Evolutionary conservation across 306 rosid genomes (phyloP).

Genomic region (Cucumis hystrix): DNA sequence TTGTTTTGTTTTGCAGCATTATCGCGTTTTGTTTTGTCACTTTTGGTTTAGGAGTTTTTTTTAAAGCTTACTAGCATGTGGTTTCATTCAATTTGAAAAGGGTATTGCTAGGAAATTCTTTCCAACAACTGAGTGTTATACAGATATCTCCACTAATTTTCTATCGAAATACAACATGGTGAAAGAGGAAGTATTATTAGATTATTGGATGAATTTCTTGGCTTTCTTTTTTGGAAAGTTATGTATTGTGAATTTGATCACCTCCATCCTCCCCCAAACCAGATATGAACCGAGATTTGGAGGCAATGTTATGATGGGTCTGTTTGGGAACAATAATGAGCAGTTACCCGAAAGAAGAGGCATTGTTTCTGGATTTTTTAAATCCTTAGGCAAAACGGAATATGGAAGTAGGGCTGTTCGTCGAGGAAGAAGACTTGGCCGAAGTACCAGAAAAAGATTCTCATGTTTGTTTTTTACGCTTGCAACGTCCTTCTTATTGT

Average conservation of each 20-base stretch:
- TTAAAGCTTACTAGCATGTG: neutral
- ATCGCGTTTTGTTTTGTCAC: neutral
- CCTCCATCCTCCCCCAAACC: neutral
- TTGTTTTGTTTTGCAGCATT: neutral
- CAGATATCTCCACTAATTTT: neutral
- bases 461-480: conserved; percentile 32
- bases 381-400: neutral
- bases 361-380: conserved; percentile 11
- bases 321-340: conserved; percentile 29
- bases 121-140: no score
- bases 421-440: conserved; percentile 53
- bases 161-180: neutral
- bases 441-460: conserved; percentile 39
- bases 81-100: neutral
- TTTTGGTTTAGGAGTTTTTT: neutral
- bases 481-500: conserved; percentile 30
- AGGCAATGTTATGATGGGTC: conserved; percentile 31
- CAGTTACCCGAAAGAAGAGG: conserved; percentile 40
- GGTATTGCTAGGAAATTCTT: neutral
- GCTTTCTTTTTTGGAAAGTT: neutral
- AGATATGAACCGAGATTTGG: conserved; percentile 20
- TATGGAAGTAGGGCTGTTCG: conserved; percentile 23
- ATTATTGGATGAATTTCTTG: neutral
- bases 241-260: neutral
- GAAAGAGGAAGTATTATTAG: neutral